Conservation (phyloP, 2,329 filamentous ascomycete species). For the Penicillium psychrosexuale region DNA sequence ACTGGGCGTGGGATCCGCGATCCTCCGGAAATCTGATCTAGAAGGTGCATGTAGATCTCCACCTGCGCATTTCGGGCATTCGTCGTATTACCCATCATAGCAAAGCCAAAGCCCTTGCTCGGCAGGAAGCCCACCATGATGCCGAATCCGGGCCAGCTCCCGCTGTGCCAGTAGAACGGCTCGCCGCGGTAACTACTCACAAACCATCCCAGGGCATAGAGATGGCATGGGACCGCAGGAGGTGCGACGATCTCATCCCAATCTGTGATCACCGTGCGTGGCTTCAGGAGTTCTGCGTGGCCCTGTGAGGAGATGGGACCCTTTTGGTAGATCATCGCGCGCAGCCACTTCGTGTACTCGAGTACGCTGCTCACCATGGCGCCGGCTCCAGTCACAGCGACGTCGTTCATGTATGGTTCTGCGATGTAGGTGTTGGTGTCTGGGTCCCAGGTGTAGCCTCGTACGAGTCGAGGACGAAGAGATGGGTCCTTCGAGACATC, state of each 20-base stretch:
- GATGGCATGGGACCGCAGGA: constrained; percentile 11
- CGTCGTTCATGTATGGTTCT: constrained; percentile 18
- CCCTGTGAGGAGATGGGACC: constrained; percentile 15
- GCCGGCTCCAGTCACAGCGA: constrained; percentile 19
- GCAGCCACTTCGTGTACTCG: constrained; percentile 26
- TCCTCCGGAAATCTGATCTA: constrained; percentile 4
- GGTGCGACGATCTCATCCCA: constrained; percentile 6
- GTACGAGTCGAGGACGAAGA: constrained; percentile 7
- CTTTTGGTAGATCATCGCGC: constrained; percentile 18
- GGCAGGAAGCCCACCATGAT: constrained; percentile 26
- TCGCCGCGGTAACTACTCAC: constrained; percentile 21
- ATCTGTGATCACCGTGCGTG: constrained; percentile 11
- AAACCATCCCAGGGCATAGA: constrained; percentile 26
- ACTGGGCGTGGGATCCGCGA: background rate
- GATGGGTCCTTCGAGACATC: constrained; percentile 10
- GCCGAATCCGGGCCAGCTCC: constrained; percentile 23
- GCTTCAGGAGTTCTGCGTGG: constrained; percentile 15
- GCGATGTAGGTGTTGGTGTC: constrained; percentile 11
- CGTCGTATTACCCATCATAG: constrained; percentile 23
- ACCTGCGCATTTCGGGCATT: constrained; percentile 10
- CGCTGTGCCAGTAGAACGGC: constrained; percentile 21
- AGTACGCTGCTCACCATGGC: constrained; percentile 27
- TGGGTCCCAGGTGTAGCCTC: constrained; percentile 21
- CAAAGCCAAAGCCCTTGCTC: constrained; percentile 21
- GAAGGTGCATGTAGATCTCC: constrained; percentile 14